A percentile compares a stretch with the other conserved stretches of the same genome.
Conservation (phyloP, 495 filamentous ascomycete genomes). For the Patellaria atrata region DNA sequence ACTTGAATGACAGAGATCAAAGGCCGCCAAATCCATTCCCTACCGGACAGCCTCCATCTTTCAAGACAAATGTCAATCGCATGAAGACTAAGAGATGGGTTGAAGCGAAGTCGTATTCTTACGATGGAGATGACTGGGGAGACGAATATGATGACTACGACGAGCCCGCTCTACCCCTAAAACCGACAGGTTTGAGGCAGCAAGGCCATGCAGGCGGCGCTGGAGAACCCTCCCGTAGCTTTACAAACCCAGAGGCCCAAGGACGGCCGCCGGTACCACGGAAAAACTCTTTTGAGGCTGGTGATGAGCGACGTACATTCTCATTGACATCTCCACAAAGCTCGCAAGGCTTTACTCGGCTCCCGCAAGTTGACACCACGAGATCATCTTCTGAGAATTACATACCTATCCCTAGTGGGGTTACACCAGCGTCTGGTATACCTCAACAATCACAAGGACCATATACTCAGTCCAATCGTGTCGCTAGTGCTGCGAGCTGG, state of each 20-base stretch:
- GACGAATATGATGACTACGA: constrained; percentile 68
- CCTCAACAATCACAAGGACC: too few relatives aligned
- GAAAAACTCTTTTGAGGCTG: constrained; percentile 36
- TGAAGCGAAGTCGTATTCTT: constrained; percentile 72
- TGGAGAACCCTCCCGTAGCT: constrained; percentile 13
- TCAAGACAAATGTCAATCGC: constrained; percentile 72
- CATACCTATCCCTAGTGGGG: too few relatives aligned
- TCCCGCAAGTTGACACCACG: background rate
- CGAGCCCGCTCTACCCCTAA: constrained; percentile 37
- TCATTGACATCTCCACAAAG: constrained; percentile 4
- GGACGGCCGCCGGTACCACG: constrained; percentile 16
- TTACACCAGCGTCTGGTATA: too few relatives aligned
- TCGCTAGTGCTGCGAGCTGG: too few relatives aligned
- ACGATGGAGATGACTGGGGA: constrained; percentile 92
- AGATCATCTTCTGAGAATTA: too few relatives aligned
- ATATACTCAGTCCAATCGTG: too few relatives aligned
- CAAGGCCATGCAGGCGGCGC: constrained; percentile 25
- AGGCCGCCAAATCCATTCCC: constrained; percentile 17
- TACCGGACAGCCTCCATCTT: constrained; percentile 37
- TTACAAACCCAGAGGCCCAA: constrained; percentile 18
- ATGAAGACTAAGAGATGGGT: constrained; percentile 92
- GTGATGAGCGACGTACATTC: constrained; percentile 30
- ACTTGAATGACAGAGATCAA: constrained; percentile 19
- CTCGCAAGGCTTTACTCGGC: background rate
- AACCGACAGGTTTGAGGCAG: constrained; percentile 20